phyloP scores from a whole-genome alignment of 2,329 filamentous ascomycete genomes.

The Verticillium longisporum region DNA sequence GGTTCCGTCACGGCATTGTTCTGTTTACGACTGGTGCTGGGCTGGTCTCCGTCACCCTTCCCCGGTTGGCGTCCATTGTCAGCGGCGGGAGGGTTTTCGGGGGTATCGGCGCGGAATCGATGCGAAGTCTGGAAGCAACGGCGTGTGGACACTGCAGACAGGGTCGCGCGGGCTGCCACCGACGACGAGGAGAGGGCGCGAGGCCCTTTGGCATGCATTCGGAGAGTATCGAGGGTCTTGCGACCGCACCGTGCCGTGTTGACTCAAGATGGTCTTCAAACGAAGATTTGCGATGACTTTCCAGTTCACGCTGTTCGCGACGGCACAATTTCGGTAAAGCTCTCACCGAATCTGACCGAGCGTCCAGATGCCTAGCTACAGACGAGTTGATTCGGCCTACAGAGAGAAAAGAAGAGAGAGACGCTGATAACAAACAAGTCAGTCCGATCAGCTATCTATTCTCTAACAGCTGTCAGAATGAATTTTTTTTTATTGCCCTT shows the following conservation, averaged over 20 bases:
- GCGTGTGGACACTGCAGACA: not conserved
- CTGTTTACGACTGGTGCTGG: conserved; percentile 4
- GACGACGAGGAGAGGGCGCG: conserved; percentile 15
- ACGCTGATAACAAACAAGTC: too few species aligned
- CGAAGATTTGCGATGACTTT: not conserved
- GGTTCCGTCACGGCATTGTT: not conserved
- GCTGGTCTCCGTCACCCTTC: conserved; percentile 9
- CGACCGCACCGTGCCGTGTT: not conserved
- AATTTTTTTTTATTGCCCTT: too few species aligned
- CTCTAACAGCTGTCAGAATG: too few species aligned
- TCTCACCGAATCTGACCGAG: not conserved
- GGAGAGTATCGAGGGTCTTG: conserved; percentile 3
- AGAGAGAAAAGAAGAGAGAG: too few species aligned
- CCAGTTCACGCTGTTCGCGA: not conserved
- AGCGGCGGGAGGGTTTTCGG: conserved; percentile 6
- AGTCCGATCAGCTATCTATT: too few species aligned
- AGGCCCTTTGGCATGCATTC: conserved; percentile 19
- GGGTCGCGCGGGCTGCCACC: conserved; percentile 8
- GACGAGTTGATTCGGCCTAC: too few species aligned
- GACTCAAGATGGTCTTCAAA: not conserved
- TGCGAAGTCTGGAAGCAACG: conserved; percentile 12
- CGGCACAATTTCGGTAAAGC: not conserved
- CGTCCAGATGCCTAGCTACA: too few species aligned
- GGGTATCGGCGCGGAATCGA: conserved; percentile 6
- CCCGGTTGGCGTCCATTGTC: conserved; percentile 10